These are phyloP conservation scores for Cytospora schulzeri DNA, from an alignment of 2,329 filamentous ascomycete species.

Conservation along the genomic window DNA sequence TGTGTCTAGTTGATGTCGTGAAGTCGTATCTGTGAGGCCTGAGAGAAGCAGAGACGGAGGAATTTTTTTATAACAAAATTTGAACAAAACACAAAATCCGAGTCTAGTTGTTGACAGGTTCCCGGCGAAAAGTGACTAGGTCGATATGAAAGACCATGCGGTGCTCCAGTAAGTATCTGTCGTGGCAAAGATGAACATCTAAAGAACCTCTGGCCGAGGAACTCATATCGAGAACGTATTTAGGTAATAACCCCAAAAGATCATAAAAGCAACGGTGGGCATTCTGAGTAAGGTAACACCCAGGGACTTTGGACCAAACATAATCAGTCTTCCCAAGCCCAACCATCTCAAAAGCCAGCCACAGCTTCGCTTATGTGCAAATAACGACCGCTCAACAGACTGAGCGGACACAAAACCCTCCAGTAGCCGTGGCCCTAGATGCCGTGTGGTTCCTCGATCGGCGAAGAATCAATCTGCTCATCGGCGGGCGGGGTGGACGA, in stretches of 20 bases:
- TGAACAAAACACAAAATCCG: background rate
- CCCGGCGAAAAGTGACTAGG: too few species aligned
- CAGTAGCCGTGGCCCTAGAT: background rate
- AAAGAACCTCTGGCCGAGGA: background rate
- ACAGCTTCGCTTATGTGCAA: background rate
- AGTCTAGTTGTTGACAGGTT: slow-evolving; percentile 4
- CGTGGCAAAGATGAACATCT: background rate
- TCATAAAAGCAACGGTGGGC: background rate
- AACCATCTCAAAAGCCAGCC: background rate
- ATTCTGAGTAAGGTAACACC: background rate
- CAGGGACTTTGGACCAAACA: background rate
- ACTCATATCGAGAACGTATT: background rate
- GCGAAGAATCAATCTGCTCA: background rate
- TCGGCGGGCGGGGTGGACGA: background rate
- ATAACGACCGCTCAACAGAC: background rate
- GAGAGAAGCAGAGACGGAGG: background rate
- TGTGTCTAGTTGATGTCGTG: slow-evolving; percentile 17
- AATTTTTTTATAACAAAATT: background rate
- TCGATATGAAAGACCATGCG: background rate
- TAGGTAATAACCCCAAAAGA: background rate
- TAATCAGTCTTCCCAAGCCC: background rate
- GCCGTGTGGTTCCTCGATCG: background rate
- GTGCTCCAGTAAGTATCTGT: background rate
- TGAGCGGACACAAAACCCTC: background rate
- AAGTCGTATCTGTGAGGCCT: background rate